Percentiles rank a stretch among this genome's conserved stretches.
These are phyloP conservation scores for Colletotrichum truncatum DNA, from an alignment of 2,329 filamentous ascomycete species.

Conservation along the genomic window DNA sequence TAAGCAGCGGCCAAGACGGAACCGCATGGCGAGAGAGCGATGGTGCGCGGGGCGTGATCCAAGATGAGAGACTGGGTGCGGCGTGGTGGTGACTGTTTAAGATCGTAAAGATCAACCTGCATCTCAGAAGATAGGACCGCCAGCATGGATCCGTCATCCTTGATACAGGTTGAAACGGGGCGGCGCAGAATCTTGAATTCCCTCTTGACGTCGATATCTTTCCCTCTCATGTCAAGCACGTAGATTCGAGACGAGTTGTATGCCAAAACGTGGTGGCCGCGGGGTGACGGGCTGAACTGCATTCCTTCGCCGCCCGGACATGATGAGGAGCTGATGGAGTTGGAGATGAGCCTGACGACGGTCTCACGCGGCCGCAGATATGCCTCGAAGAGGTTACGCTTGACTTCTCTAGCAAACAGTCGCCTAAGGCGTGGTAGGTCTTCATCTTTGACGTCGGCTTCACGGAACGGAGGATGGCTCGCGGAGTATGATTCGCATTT, in stretches of 20 bases:
- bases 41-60: slow-evolving; percentile 80
- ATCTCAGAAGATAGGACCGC: slow-evolving; percentile 85
- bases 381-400: slow-evolving; percentile 80
- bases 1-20: slow-evolving; percentile 86
- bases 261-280: slow-evolving; percentile 78
- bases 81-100: slow-evolving; percentile 71
- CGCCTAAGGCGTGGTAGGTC: slow-evolving; percentile 69
- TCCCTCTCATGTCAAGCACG: slow-evolving; percentile 73
- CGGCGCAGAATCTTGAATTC: slow-evolving; percentile 83
- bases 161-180: slow-evolving; percentile 79
- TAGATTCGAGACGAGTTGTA: slow-evolving; percentile 89
- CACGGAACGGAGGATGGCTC: slow-evolving; percentile 52
- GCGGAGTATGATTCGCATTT: slow-evolving; percentile 67
- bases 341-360: slow-evolving; percentile 82
- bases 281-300: slow-evolving; percentile 82
- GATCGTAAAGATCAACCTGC: slow-evolving; percentile 86
- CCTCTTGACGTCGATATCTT: slow-evolving; percentile 71
- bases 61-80: slow-evolving; percentile 80
- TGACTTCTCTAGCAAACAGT: slow-evolving; percentile 75
- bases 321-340: slow-evolving; percentile 84
- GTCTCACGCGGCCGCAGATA: slow-evolving; percentile 77
- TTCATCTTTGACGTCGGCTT: slow-evolving; percentile 50
- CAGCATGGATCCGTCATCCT: slow-evolving; percentile 79
- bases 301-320: slow-evolving; percentile 87
- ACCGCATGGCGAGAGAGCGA: slow-evolving; percentile 83